Evolutionary conservation across 331 rosid species (phyloP).

Genomic region (Stylosanthes scabra): DNA sequence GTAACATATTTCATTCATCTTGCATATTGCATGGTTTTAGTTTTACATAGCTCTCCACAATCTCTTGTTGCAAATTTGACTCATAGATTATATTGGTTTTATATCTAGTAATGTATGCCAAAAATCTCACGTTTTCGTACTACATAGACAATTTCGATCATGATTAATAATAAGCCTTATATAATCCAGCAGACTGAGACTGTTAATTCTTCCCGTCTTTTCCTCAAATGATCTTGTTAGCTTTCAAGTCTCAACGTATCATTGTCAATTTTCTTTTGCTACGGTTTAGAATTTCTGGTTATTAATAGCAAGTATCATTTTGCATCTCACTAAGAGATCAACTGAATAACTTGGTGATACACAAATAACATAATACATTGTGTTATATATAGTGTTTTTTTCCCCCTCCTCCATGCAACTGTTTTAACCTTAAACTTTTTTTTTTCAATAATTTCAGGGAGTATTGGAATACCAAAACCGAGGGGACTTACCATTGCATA

Average conservation of each 20-base stretch:
- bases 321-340: conserved; percentile 4
- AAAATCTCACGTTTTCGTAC: background rate
- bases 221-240: background rate
- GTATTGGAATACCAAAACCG: conserved; percentile 87
- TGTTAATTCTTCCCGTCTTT: background rate
- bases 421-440: background rate
- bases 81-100: conserved; percentile 6
- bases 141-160: background rate
- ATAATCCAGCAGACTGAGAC: background rate
- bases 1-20: background rate
- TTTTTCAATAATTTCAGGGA: conserved; percentile 57
- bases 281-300: background rate
- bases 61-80: background rate
- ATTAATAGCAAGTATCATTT: background rate
- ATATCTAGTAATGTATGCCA: background rate
- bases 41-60: background rate
- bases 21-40: background rate
- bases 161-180: background rate
- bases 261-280: background rate
- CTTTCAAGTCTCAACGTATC: background rate
- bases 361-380: background rate
- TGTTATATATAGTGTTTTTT: conserved; percentile 2
- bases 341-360: background rate
- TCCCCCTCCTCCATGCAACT: background rate
- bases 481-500: conserved; percentile 81